Evolutionary conservation across 179 eudicot genomes (phyloP).

Genomic region (Spinacia oleracea): DNA sequence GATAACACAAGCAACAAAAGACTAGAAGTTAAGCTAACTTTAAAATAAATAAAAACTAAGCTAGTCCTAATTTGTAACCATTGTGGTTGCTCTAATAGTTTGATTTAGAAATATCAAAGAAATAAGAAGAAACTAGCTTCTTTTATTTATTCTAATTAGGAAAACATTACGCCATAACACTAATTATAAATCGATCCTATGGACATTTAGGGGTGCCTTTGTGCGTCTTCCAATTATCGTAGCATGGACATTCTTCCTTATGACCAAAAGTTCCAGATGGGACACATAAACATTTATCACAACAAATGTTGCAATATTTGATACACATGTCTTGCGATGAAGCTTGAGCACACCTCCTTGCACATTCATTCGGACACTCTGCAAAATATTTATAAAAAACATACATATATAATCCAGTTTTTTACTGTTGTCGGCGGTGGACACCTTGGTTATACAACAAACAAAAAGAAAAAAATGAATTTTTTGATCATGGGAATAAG

Average conservation of each 20-base stretch:
- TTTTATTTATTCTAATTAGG: too few species aligned
- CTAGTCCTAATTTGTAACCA: too few species aligned
- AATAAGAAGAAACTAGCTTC: not conserved
- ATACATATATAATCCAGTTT: too few species aligned
- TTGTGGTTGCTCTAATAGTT: too few species aligned
- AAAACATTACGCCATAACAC: not conserved
- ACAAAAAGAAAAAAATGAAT: too few species aligned
- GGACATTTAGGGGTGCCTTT: slow-evolving; percentile 22
- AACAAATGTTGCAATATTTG: slow-evolving; percentile 17
- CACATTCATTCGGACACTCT: slow-evolving; percentile 21
- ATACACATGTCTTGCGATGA: slow-evolving; percentile 3
- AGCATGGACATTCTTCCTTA: slow-evolving; percentile 30
- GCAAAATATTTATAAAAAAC: not conserved
- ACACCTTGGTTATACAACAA: too few species aligned
- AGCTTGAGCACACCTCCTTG: slow-evolving; percentile 11
- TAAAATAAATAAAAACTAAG: too few species aligned
- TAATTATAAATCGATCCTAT: not conserved
- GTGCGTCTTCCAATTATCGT: slow-evolving; percentile 12
- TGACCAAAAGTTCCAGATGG: slow-evolving; percentile 25
- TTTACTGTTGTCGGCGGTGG: too few species aligned
- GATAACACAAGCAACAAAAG: too few species aligned
- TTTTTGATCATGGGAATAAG: not conserved
- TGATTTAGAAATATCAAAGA: too few species aligned
- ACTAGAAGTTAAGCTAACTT: too few species aligned
- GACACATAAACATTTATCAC: slow-evolving; percentile 22